These are phyloP conservation scores for Aspergillus bertholletiae DNA, from an alignment of 495 filamentous ascomycete genomes.

Conservation along the genomic window DNA sequence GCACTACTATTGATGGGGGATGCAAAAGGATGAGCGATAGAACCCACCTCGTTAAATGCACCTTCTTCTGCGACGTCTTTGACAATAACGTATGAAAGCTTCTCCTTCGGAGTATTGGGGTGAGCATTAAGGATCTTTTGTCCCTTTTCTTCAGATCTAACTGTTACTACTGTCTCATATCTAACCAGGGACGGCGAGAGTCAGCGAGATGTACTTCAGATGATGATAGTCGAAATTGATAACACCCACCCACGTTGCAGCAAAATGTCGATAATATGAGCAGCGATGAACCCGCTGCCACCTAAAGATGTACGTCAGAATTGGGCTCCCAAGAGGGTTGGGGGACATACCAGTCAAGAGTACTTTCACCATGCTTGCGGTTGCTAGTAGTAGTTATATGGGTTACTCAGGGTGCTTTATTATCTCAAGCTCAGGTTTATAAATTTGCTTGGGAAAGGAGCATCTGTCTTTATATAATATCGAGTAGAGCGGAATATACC, in stretches of 20 bases:
- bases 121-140: slow-evolving; percentile 68
- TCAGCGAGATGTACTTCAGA: background rate
- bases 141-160: slow-evolving; percentile 76
- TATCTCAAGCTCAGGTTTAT: background rate
- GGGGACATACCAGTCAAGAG: slow-evolving; percentile 36
- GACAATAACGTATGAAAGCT: slow-evolving; percentile 74
- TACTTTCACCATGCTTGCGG: slow-evolving; percentile 37
- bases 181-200: slow-evolving; percentile 12
- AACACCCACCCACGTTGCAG: slow-evolving; percentile 51
- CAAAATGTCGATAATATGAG: slow-evolving; percentile 75
- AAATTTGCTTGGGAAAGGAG: background rate
- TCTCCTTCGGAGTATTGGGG: slow-evolving; percentile 52
- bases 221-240: background rate
- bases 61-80: slow-evolving; percentile 72
- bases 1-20: background rate
- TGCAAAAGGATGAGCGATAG: background rate
- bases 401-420: background rate
- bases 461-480: background rate
- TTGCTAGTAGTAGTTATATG: background rate
- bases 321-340: no score
- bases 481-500: background rate
- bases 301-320: slow-evolving; percentile 32
- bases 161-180: slow-evolving; percentile 79
- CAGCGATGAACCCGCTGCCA: slow-evolving; percentile 71
- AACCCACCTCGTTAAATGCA: slow-evolving; percentile 69